Evolutionary conservation across 495 filamentous ascomycete species (phyloP).

Genomic region (Lepidopterella palustris): DNA sequence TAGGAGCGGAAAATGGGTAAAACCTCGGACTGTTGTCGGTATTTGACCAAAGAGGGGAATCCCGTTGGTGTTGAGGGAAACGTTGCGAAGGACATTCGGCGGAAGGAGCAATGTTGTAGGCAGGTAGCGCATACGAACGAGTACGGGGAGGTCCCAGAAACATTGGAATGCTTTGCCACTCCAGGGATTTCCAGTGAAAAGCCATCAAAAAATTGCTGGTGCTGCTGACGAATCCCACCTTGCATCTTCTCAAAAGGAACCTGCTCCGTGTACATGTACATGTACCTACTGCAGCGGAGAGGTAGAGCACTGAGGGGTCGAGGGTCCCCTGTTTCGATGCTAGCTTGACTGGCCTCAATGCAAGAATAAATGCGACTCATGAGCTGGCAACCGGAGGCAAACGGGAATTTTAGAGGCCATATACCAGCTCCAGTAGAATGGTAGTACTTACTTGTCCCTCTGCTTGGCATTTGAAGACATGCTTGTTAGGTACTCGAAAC

Average conservation of each 20-base stretch:
- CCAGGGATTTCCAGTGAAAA: not conserved
- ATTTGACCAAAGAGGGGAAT: not conserved
- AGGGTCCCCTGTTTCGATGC: too few species aligned
- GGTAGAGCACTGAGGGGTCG: too few species aligned
- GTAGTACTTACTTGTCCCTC: not conserved
- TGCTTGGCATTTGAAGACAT: not conserved
- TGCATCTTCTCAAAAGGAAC: too few species aligned
- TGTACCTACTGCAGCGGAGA: too few species aligned
- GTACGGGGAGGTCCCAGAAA: not conserved
- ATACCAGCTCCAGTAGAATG: not conserved
- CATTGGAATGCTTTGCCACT: not conserved
- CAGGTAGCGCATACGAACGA: not conserved
- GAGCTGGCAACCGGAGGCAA: too few species aligned
- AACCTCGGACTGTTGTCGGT: constrained; percentile 11
- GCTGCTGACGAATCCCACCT: not conserved
- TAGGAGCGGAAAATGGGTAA: constrained; percentile 10
- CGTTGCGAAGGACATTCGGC: not conserved
- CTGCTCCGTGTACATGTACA: too few species aligned
- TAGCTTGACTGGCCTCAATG: too few species aligned
- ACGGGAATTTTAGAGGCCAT: too few species aligned
- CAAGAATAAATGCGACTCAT: too few species aligned
- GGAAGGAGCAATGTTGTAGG: not conserved
- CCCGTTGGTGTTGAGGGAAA: not conserved
- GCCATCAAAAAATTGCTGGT: too few species aligned
- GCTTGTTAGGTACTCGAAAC: not conserved